phyloP scores from a whole-genome alignment of 2,329 filamentous ascomycete species.

The Capronia epimyces region DNA sequence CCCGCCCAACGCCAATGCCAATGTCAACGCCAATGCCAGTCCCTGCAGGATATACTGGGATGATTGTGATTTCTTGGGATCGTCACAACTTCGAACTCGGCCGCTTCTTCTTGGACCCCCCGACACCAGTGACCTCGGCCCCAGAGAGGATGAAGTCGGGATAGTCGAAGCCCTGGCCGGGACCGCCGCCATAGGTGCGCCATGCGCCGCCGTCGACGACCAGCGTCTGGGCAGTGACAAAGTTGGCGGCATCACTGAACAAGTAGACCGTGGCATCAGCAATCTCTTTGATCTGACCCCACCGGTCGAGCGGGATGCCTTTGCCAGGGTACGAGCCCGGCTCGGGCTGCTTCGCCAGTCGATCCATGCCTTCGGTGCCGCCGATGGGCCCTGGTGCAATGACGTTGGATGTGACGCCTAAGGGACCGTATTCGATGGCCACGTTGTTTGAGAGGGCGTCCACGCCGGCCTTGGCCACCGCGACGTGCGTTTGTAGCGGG shows the following conservation, averaged over 20 bases:
- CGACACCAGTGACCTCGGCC: constrained; percentile 51
- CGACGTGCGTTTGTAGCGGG: constrained; percentile 82
- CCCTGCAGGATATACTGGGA: too few relatives aligned
- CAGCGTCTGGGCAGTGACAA: constrained; percentile 74
- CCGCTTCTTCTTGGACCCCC: constrained; percentile 54
- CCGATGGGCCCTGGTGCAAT: constrained; percentile 82
- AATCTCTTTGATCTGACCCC: constrained; percentile 78
- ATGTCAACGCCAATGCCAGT: too few relatives aligned
- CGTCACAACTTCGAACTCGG: constrained; percentile 17
- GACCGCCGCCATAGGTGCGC: constrained; percentile 33
- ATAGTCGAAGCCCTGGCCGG: constrained; percentile 44
- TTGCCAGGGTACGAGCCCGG: constrained; percentile 45
- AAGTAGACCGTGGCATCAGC: constrained; percentile 87
- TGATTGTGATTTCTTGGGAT: background rate
- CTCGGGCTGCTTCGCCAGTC: constrained; percentile 53
- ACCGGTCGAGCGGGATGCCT: constrained; percentile 65
- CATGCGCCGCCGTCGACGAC: constrained; percentile 57
- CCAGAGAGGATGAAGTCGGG: constrained; percentile 56
- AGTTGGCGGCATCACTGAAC: constrained; percentile 79
- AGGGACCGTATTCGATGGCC: constrained; percentile 83
- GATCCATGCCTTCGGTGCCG: constrained; percentile 73
- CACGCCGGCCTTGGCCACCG: constrained; percentile 83
- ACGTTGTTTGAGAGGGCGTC: constrained; percentile 77
- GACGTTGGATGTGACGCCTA: constrained; percentile 79
- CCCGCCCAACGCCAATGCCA: too few relatives aligned